phyloP scores from a whole-genome alignment of 2,329 filamentous ascomycete genomes.

The Raffaelea arxii region DNA sequence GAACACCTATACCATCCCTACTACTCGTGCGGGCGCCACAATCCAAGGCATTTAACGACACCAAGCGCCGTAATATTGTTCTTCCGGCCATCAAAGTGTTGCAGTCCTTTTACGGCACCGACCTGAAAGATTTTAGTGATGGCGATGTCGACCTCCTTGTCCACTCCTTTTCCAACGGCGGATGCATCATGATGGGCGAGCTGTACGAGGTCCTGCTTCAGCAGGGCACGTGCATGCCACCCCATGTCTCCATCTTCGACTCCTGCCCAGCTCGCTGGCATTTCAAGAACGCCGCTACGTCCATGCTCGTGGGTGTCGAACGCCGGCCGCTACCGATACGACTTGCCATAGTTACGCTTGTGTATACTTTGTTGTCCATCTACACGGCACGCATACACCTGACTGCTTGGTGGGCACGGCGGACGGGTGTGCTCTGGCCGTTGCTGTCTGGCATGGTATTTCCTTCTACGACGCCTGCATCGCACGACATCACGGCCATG shows the following conservation, averaged over 20 bases:
- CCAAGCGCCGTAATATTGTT: neutral
- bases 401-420: neutral
- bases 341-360: neutral
- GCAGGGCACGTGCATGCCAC: neutral
- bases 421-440: neutral
- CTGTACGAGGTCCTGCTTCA: neutral
- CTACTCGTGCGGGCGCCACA: neutral
- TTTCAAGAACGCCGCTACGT: neutral
- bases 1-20: neutral
- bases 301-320: neutral
- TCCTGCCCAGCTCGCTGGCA: neutral
- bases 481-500: neutral
- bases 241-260: neutral
- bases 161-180: neutral
- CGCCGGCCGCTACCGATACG: neutral
- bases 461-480: neutral
- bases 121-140: neutral
- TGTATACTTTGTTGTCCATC: neutral
- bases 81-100: neutral
- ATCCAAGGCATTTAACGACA: neutral
- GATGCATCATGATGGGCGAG: neutral
- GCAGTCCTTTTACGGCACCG: neutral
- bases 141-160: neutral
- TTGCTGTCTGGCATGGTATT: neutral
- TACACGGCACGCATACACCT: neutral